Percentiles rank a stretch among this genome's conserved stretches.
Conservation (phyloP, 148 eudicot genomes). For the Arbutus unedo region DNA sequence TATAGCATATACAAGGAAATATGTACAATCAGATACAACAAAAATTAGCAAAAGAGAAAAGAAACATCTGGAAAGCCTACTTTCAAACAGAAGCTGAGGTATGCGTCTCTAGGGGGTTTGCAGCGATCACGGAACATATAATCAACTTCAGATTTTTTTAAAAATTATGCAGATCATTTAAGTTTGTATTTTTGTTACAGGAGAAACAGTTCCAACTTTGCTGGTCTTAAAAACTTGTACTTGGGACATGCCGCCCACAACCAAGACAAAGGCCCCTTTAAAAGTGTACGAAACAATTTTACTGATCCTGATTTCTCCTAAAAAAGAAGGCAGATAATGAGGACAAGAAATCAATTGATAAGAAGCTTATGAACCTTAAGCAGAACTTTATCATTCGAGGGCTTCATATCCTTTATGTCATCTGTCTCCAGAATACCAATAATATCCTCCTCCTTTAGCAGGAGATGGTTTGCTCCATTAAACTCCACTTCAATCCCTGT, state of each 20-base stretch:
- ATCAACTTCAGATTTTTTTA: constrained; percentile 5
- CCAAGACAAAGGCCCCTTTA: constrained; percentile 3
- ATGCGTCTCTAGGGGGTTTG: not conserved
- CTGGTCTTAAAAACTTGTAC: not conserved
- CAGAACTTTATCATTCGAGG: constrained; percentile 73
- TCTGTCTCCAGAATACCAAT: constrained; percentile 84
- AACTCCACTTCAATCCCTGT: constrained; percentile 91
- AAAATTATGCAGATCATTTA: not conserved
- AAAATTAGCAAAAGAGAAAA: not conserved
- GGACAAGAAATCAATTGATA: not conserved
- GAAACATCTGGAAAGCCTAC: not conserved
- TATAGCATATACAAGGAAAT: not conserved
- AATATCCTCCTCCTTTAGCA: constrained; percentile 86
- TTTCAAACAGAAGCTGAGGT: not conserved
- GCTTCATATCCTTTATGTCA: constrained; percentile 79
- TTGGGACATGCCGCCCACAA: not conserved
- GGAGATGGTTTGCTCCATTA: constrained; percentile 62
- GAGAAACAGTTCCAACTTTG: not conserved
- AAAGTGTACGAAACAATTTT: not conserved
- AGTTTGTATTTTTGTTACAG: not conserved
- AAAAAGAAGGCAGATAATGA: not conserved
- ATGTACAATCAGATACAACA: not conserved
- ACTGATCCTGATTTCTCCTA: not conserved
- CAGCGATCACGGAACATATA: not conserved
- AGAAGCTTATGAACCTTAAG: constrained; percentile 51